Evolutionary conservation across 1,284 basidiomycete genomes (phyloP).

Genomic region (Ustilago tritici): DNA sequence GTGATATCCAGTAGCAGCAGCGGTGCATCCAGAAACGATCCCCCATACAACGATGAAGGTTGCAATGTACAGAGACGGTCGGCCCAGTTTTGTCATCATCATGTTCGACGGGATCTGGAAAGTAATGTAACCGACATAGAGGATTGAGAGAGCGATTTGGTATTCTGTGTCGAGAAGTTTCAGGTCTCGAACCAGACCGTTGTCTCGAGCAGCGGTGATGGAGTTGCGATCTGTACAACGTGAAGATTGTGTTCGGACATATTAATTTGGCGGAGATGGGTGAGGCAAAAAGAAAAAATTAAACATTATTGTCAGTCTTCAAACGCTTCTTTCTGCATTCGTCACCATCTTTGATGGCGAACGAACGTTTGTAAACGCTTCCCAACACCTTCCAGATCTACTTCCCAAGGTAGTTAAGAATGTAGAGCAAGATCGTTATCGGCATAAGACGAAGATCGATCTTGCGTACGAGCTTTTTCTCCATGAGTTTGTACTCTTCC

Average conservation of each 20-base stretch:
- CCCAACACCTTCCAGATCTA: background rate
- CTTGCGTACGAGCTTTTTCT: conserved; percentile 50
- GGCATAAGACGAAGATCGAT: conserved; percentile 48
- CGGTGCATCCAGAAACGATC: conserved; percentile 55
- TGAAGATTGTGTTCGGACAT: no score
- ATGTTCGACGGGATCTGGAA: conserved; percentile 79
- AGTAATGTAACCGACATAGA: conserved; percentile 82
- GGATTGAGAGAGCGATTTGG: conserved; percentile 77
- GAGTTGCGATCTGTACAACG: conserved; percentile 16
- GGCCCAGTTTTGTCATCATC: conserved; percentile 63
- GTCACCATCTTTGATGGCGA: no score
- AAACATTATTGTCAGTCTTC: background rate
- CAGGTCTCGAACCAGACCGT: conserved; percentile 60
- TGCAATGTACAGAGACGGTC: conserved; percentile 65
- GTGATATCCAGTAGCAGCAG: conserved; percentile 62
- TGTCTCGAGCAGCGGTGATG: conserved; percentile 44
- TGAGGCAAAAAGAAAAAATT: background rate
- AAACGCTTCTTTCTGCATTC: background rate
- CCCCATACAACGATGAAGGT: conserved; percentile 58
- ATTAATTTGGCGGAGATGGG: no score
- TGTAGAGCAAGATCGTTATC: conserved; percentile 26
- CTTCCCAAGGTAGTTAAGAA: conserved; percentile 26
- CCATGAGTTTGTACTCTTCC: conserved; percentile 37
- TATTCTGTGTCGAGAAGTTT: conserved; percentile 53
- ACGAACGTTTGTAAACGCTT: background rate